These are phyloP conservation scores for Leishmania braziliensis DNA, from an alignment of 208 protist species.

Conservation along the genomic window DNA sequence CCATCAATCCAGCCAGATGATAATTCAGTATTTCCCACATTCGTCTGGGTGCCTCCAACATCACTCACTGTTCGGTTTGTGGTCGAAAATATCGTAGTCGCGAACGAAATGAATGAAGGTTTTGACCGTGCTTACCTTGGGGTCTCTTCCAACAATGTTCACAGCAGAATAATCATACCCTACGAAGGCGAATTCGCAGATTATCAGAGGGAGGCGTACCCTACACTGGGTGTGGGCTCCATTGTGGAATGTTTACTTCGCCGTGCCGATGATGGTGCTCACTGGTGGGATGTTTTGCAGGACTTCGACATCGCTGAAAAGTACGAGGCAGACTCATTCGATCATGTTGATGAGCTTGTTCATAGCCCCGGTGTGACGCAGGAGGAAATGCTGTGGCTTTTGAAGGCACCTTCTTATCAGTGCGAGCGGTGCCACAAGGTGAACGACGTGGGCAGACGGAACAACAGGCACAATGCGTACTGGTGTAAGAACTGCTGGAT, in stretches of 20 bases:
- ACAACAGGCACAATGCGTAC: slow-evolving; percentile 61
- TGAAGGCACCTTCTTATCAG: slow-evolving; percentile 60
- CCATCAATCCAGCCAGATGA: slow-evolving; percentile 29
- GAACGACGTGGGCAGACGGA: slow-evolving; percentile 67
- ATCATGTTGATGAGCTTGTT: slow-evolving; percentile 68
- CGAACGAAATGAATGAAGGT: slow-evolving; percentile 34
- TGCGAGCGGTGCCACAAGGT: slow-evolving; percentile 80
- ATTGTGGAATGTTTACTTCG: slow-evolving; percentile 72
- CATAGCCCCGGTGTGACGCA: slow-evolving; percentile 64
- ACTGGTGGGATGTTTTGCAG: slow-evolving; percentile 88
- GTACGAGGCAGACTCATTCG: slow-evolving; percentile 33
- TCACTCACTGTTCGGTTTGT: slow-evolving; percentile 60
- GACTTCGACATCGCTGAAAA: slow-evolving; percentile 35
- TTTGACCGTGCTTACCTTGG: slow-evolving; percentile 49
- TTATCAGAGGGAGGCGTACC: slow-evolving; percentile 53
- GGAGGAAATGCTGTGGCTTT: slow-evolving; percentile 78
- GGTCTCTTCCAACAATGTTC: slow-evolving; percentile 34
- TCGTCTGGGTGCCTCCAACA: slow-evolving; percentile 60
- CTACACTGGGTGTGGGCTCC: slow-evolving; percentile 39
- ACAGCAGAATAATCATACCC: slow-evolving; percentile 34
- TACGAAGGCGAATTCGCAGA: slow-evolving; percentile 81
- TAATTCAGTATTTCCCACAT: slow-evolving; percentile 23
- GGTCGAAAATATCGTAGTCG: slow-evolving; percentile 40
- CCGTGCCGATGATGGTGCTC: slow-evolving; percentile 67
- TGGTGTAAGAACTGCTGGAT: slow-evolving; percentile 86